Conservation (phyloP, 805 yeast species). For the Wickerhamomyces tratensis region DNA sequence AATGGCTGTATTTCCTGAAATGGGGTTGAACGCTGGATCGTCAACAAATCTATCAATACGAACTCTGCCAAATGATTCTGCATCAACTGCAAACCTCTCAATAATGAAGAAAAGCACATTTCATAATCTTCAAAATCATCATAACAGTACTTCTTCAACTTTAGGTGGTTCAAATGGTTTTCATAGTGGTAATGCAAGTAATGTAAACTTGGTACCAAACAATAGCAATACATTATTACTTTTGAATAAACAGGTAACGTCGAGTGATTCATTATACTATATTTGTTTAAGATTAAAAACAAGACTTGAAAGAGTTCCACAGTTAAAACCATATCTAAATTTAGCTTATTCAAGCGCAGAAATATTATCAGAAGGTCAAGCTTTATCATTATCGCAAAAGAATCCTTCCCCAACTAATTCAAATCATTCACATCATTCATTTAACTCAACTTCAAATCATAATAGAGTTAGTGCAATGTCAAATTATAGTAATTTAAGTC, state of each 20-base stretch:
- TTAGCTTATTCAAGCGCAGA: conserved; percentile 61
- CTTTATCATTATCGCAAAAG: conserved; percentile 34
- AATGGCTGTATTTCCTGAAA: neutral
- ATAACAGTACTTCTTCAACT: neutral
- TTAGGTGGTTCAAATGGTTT: neutral
- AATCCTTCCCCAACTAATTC: conserved; percentile 3
- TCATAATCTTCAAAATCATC: neutral
- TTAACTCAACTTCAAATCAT: conserved; percentile 10
- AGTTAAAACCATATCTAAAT: conserved; percentile 57
- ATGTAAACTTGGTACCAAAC: neutral
- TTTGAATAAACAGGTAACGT: conserved; percentile 55
- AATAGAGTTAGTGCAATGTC: conserved; percentile 26
- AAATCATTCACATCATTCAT: conserved; percentile 5
- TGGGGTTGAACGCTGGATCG: neutral
- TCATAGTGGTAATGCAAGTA: neutral
- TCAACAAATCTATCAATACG: neutral
- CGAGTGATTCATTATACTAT: conserved; percentile 61
- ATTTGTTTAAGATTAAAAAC: conserved; percentile 49
- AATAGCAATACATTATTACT: conserved; percentile 25
- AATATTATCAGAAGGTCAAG: conserved; percentile 64
- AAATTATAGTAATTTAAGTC: conserved; percentile 21
- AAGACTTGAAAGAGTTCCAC: conserved; percentile 50
- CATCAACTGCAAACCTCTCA: neutral
- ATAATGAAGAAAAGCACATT: too few relatives aligned
- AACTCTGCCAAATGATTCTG: neutral